A percentile compares a stretch with the other conserved stretches of the same genome.
These are phyloP conservation scores for Aureobasidium sp. DNA, from an alignment of 2,329 filamentous ascomycete species.

Conservation along the genomic window DNA sequence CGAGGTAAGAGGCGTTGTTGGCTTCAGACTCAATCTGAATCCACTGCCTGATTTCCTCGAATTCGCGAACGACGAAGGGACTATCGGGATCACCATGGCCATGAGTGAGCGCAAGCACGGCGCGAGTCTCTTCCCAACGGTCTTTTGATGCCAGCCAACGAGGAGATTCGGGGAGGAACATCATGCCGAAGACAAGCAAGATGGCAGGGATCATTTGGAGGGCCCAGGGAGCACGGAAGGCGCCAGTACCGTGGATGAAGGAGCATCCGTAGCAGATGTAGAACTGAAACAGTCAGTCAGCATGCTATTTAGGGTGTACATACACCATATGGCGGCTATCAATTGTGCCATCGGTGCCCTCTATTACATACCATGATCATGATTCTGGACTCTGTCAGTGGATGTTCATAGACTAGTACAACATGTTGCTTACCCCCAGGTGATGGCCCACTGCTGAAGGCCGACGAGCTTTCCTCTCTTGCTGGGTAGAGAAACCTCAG, in stretches of 20 bases:
- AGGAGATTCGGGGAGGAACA: constrained; percentile 53
- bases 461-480: constrained; percentile 73
- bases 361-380: constrained; percentile 59
- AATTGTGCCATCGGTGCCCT: not conserved
- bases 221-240: constrained; percentile 71
- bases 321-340: not conserved
- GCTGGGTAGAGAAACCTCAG: constrained; percentile 67
- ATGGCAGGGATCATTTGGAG: constrained; percentile 51
- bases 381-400: constrained; percentile 41
- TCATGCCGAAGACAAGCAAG: constrained; percentile 48
- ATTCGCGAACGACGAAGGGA: constrained; percentile 70
- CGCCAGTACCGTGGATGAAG: constrained; percentile 62
- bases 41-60: constrained; percentile 75
- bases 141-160: constrained; percentile 52
- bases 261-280: constrained; percentile 71
- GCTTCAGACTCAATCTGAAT: constrained; percentile 77
- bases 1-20: constrained; percentile 73
- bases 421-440: constrained; percentile 42
- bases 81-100: constrained; percentile 39
- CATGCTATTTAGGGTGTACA: not conserved
- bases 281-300: constrained; percentile 42
- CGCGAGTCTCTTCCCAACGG: constrained; percentile 48
- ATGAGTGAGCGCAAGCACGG: constrained; percentile 48
- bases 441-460: constrained; percentile 79
- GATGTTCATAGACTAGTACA: not conserved